Base-by-base conservation (phyloP, 768 basidiomycete genomes). In the Boletellus ananiceps region DNA sequence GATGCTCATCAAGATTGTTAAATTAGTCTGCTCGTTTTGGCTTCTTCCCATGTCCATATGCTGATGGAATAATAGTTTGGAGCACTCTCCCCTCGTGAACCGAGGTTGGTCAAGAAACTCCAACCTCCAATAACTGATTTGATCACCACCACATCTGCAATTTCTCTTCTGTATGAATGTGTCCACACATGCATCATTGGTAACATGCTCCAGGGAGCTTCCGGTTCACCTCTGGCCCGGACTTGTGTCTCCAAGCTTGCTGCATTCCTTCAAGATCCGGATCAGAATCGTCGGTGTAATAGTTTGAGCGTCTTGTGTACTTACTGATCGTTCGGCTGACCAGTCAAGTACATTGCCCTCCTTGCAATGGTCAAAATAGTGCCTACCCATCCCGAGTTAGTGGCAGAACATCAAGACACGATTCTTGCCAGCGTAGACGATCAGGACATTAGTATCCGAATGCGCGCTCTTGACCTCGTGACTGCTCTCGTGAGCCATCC, bases 1-100 rank as follows among this genome's bases (percentile, higher is more conserved):
- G 96, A 95, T 98, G 91, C 78, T 99, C 51, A 99, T 99, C 68
- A 99, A 99, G 71, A 86, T 98, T 46, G 84, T 98, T 65, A 99
- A 99, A 71, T 69, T 98, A 67, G 95, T 93, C 67, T 60, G 78
- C 61, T 50, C 13, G 25, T n/a, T 37, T 18, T 25, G 19, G 13
- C 9, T 41, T 25, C 33, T 4, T 16, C 38, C 27, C n/a, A 3
- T 8, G 4, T 15, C 16, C 11, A 32, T 40, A 14, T 40, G 25
- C 29, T 44, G 8, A 52, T 50, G 4, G 40, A 46, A 51, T 9
- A 34, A 6, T 60, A 98, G 95, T 97, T 99, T 71, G 94, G 95
- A 18, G 84, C 86, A 15, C 70, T 99, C 16, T 89, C 90, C 1
- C 95, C 96, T 14, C 75, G 88, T 55, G 95, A 99, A 68, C 89